Evolutionary conservation across 495 filamentous ascomycete genomes (phyloP).

Genomic region (Neurospora tetrasperma): DNA sequence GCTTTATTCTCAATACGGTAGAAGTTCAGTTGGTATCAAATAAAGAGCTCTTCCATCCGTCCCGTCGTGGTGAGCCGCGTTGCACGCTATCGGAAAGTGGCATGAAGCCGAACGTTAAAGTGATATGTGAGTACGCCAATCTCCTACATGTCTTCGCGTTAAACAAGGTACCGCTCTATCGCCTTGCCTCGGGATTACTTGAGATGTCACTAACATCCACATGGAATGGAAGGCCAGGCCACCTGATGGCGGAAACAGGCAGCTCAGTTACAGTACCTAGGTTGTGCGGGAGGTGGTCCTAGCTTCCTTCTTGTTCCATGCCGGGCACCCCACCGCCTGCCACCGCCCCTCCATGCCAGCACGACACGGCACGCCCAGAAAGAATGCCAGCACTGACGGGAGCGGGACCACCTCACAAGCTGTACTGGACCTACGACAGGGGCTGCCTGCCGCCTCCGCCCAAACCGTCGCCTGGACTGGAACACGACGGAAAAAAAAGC

Average conservation of each 20-base stretch:
- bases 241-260: not conserved
- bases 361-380: not conserved
- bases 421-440: not conserved
- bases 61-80: not conserved
- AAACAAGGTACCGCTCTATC: not conserved
- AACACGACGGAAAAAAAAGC: conserved; percentile 29
- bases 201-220: no score
- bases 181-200: not conserved
- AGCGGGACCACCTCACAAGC: not conserved
- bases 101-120: not conserved
- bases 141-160: not conserved
- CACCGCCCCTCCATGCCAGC: not conserved
- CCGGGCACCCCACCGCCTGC: not conserved
- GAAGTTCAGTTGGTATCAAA: not conserved
- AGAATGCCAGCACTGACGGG: not conserved
- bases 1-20: not conserved
- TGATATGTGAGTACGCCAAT: not conserved
- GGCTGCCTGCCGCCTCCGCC: conserved; percentile 13
- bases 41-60: not conserved
- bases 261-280: not conserved
- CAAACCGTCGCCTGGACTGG: conserved; percentile 14
- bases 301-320: conserved; percentile 11
- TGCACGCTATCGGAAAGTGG: not conserved
- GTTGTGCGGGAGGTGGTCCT: conserved; percentile 8
- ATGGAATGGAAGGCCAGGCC: not conserved